A percentile compares a stretch with the other conserved stretches of the same genome.
Conservation (phyloP, 176 grass and related monocot species). For the Ampelocalamus luodianensis region DNA sequence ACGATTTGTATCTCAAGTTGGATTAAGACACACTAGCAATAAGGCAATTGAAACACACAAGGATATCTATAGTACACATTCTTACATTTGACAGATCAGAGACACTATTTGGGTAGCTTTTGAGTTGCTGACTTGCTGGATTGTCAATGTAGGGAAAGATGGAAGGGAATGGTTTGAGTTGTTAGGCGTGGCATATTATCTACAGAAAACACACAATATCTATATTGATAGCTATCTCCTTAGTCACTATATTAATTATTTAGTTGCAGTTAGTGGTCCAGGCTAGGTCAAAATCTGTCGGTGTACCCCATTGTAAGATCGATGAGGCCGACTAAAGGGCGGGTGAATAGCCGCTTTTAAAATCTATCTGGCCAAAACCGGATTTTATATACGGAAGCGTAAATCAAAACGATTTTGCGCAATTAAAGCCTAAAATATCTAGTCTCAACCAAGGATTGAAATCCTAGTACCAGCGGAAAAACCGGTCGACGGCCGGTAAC, state of each 20-base stretch:
- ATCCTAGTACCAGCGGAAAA: no score
- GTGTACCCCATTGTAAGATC: neutral
- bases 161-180: neutral
- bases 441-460: no score
- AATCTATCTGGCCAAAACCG: no score
- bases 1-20: neutral
- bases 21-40: slow-evolving; percentile 14
- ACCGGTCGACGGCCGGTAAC: no score
- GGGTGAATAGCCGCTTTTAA: no score
- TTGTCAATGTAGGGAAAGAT: neutral
- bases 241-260: neutral
- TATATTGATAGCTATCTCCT: neutral
- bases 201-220: neutral
- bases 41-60: neutral
- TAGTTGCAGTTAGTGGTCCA: neutral
- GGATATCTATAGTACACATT: neutral
- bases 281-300: neutral
- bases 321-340: no score
- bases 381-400: no score
- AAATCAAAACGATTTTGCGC: no score
- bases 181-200: neutral
- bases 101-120: slow-evolving; percentile 17
- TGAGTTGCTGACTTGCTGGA: neutral
- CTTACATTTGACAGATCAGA: neutral
- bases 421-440: no score